Conservation (phyloP, 2,329 filamentous ascomycete genomes). For the Pleomassaria siparia region DNA sequence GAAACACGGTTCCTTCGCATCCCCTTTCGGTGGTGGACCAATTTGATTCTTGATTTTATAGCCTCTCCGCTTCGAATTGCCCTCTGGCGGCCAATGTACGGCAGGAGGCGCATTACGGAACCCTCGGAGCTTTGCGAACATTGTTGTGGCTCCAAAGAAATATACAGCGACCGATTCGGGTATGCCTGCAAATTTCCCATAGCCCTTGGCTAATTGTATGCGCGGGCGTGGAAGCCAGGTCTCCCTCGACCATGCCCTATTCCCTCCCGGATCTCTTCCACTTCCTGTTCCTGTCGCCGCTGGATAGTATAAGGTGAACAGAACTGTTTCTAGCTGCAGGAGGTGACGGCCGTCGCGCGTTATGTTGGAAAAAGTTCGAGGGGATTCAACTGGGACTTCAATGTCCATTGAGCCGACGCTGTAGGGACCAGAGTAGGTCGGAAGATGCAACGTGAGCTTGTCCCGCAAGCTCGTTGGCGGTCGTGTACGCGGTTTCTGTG, state of each 20-base stretch:
- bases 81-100: conserved; percentile 54
- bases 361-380: conserved; percentile 54
- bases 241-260: conserved; percentile 54
- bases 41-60: conserved; percentile 45
- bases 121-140: conserved; percentile 67
- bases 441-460: conserved; percentile 47
- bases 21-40: conserved; percentile 42
- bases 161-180: conserved; percentile 50
- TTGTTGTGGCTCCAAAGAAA: conserved; percentile 59
- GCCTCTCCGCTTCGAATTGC: conserved; percentile 41
- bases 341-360: conserved; percentile 51
- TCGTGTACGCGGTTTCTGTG: conserved; percentile 52
- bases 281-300: conserved; percentile 49
- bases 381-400: conserved; percentile 53
- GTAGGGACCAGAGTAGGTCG: conserved; percentile 57
- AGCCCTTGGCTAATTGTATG: conserved; percentile 59
- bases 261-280: conserved; percentile 43
- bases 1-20: conserved; percentile 50
- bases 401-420: conserved; percentile 54
- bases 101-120: conserved; percentile 63
- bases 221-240: conserved; percentile 65
- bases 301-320: conserved; percentile 68
- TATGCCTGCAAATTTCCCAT: conserved; percentile 62
- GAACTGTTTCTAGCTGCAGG: conserved; percentile 59
- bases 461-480: conserved; percentile 53